Conservation (phyloP, 1,284 basidiomycete genomes). For the Malassezia yamatoensis region DNA sequence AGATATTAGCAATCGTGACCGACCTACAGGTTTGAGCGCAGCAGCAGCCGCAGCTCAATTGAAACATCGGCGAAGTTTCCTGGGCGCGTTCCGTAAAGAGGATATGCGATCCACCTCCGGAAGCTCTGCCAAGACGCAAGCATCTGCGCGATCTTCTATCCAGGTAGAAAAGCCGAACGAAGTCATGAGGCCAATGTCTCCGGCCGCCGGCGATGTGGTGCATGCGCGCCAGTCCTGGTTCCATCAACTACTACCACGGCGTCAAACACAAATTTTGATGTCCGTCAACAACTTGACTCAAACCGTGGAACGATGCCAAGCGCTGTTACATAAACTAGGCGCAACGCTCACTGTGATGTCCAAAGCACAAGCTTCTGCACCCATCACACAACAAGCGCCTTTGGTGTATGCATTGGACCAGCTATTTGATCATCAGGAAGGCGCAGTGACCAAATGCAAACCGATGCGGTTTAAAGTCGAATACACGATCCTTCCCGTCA, state of each 20-base stretch:
- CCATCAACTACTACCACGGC: constrained; percentile 73
- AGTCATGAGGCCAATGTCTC: not conserved
- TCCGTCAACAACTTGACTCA: constrained; percentile 53
- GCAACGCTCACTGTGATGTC: constrained; percentile 8
- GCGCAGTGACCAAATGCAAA: constrained; percentile 25
- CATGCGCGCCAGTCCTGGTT: constrained; percentile 68
- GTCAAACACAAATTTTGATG: constrained; percentile 54
- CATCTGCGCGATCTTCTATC: not conserved
- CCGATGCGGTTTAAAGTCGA: constrained; percentile 44
- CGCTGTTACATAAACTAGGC: constrained; percentile 55
- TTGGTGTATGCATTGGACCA: constrained; percentile 31
- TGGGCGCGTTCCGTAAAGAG: not conserved
- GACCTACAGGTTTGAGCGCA: not conserved
- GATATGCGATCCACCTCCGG: not conserved
- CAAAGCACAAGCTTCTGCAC: constrained; percentile 4
- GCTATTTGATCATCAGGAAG: constrained; percentile 30
- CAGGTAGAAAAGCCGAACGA: not conserved
- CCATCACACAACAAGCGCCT: constrained; percentile 26
- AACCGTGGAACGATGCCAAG: constrained; percentile 59
- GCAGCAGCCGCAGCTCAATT: not conserved
- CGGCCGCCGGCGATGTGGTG: constrained; percentile 11
- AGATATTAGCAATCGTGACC: not conserved
- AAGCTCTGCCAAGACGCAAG: not conserved
- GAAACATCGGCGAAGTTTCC: constrained; percentile 9
- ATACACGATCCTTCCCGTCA: constrained; percentile 36